Base-by-base conservation (phyloP, 202 grass and related monocot species). In the Zoysia matrella region DNA sequence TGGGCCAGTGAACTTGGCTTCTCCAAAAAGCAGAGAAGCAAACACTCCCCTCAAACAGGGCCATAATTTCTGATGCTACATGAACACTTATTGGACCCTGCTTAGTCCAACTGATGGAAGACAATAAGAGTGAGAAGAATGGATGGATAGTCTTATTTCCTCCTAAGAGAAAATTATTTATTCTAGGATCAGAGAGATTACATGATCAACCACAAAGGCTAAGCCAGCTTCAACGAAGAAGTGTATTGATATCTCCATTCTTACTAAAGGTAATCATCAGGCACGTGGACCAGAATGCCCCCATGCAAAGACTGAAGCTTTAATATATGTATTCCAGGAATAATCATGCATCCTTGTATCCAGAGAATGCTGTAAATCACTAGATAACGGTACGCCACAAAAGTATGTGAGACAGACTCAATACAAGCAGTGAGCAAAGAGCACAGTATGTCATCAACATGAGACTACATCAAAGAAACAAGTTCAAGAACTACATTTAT, bases 171-270 rank as follows among this genome's bases (percentile, higher is more conserved):
- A 8, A 12, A 41, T 41, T 42, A 45, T 3, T 12, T 40, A 43
- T 53, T 11, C 58, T n/a, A 2, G 43, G 3, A 60, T 43, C 22
- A 0, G 44, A 50, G 44, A 54, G 9, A 69, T 53, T 76, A 58
- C 18, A 51, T 44, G 11, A 69, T 52, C 71, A 63, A 83, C 65
- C 75, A 50, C 39, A 74, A 14, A 3, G 4, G 45, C 47, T 54
- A 53, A 65, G 63, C 47, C 41, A 71, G 62, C 62, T 74, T 79
- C 69, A 13, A 80, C 54, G 79, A 69, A 86, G 47, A n/a, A 11
- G 55, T 48, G 63, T 83, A 71, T 52, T 75, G 76, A 42, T 49
- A 40, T 62, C 8, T 14, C 6, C 13, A 50, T 41, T 47, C 55
- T 44, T 65, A 65, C 71, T 9, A 43, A 1, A 57, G 22, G 22